Evolutionary conservation across 495 filamentous ascomycete species (phyloP), one percentile per base, ranked within the genome.

Genomic region (Hyaloscypha finlandica): DNA sequence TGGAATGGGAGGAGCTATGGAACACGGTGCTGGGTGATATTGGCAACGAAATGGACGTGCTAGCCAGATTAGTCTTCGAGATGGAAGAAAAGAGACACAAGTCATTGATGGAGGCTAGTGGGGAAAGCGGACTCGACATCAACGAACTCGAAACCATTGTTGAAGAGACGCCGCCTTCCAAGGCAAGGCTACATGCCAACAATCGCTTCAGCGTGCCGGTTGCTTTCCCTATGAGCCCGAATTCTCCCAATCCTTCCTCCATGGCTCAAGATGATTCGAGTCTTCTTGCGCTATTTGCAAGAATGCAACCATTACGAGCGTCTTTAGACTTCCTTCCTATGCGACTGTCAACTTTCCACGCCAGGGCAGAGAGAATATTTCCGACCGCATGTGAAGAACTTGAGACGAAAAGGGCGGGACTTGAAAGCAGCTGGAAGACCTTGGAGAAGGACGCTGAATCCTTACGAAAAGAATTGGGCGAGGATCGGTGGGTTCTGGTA

Each of bases 1-100:
- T 97, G 92, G 95, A 99, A 71, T 99, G 94, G 94, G 93, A 97
- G 75, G 95, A 98, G 79, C 82, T 99, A 25, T 97, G 94, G 94
- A 91, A 90, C 70, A 92, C 84, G 73, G 93, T 98, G 22, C 80
- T 99, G 20, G 94, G 94, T 42, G 94, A 98, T 77, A 97, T 99
- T 54, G 90, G 92, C 45, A 85, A 89, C 62, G 95, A 99, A 77
- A 86, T 97, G 76, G 92, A 96, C 66, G 89, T 89, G 9, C 85
- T 97, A 14, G 86, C 87, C 74, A 83, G 88, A 37, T 79, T 96
- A 51, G 90, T 98, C 39, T 97, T 97, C 71, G 93, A 98, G 75
- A 96, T 98, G 92, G 94, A 99, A 77, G 94, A 97, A 77, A 87
- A 90, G 64, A 82, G 95, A 52, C 93, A 98, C 71, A 89, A 85